phyloP scores from a whole-genome alignment of 2,329 filamentous ascomycete species.

The Venturia pyrina region DNA sequence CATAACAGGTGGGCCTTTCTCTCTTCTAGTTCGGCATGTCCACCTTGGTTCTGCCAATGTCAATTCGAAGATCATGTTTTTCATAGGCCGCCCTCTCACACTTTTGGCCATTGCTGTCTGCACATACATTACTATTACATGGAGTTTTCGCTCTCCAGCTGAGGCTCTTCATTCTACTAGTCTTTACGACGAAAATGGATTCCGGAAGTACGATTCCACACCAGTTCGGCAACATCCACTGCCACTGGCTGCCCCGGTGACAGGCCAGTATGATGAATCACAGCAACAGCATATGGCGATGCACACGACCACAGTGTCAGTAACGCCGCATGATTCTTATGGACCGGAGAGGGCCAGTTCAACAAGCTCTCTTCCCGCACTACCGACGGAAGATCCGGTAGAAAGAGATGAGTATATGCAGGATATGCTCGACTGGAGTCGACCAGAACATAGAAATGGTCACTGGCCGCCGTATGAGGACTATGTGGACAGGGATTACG shows the following conservation, averaged over 20 bases:
- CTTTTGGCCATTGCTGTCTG: slow-evolving; percentile 8
- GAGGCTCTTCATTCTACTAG: neutral
- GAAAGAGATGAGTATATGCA: slow-evolving; percentile 27
- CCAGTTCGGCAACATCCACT: neutral
- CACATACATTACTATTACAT: slow-evolving; percentile 8
- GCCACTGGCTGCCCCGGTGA: neutral
- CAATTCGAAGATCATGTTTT: slow-evolving; percentile 6
- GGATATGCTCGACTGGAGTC: slow-evolving; percentile 32
- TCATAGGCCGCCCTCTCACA: slow-evolving; percentile 7
- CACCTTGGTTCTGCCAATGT: neutral
- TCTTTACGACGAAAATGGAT: slow-evolving; percentile 10
- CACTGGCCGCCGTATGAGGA: slow-evolving; percentile 37
- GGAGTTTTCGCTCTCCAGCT: slow-evolving; percentile 1
- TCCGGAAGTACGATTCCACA: neutral
- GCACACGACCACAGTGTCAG: neutral
- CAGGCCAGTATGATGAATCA: neutral
- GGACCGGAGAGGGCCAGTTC: neutral
- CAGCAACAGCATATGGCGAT: neutral
- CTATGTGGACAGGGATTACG: slow-evolving; percentile 33
- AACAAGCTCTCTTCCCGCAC: neutral
- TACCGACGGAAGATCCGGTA: neutral
- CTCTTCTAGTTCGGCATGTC: neutral
- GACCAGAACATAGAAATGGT: slow-evolving; percentile 22
- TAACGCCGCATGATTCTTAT: neutral
- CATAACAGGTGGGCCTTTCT: neutral